Base-by-base conservation (phyloP, 257 asterid genomes). In the Petunia secreta region DNA sequence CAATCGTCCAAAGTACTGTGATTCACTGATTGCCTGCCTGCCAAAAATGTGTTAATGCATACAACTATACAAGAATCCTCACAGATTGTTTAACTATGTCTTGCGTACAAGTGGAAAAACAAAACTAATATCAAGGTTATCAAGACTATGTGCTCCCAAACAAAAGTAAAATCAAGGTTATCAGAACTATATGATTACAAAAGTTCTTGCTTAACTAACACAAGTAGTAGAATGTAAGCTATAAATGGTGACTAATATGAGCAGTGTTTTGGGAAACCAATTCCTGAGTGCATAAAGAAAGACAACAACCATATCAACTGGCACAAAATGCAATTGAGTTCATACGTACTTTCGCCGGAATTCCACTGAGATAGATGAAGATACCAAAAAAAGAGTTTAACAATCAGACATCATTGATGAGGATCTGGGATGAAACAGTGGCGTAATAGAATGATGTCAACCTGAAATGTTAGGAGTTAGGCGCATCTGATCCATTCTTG, bases 21-120 rank as follows among this genome's bases (percentile, higher is more conserved):
- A 73, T 34, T 73, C 78, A 73, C 60, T 36, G 37, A 43, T 16
- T 69, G 76, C 41, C 38, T 69, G 76, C 41, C 38, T 9, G 62
- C 48, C 36, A 73, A 50, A 73, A 50, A 50, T 50, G 1, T 50
- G 14, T 48, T 13, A 34, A 73, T 73, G 63, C 36, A 50, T 73
- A 11, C n/a, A 67, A 67, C 13, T 0, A 41, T 36, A 6, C 50
- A 16, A 48, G 25, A 73, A 50, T 43, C 55, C 62, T 73, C 46
- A 36, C 46, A 2, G 14, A 50, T 34, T 11, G 62, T 73, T 10
- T 52, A 15, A 52, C 57, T 8, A 8, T 52, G 15, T 13, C 57
- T 52, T 73, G 50, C 63, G n/a, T 50, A 52, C 25, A 25, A 25
- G 25, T 25, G 25, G 25, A 25, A 1, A 10, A 8, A 11, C 78